Percentiles rank a stretch among this genome's conserved stretches.
phyloP scores from a whole-genome alignment of 441 rosid species.

The Biscutella laevigata region DNA sequence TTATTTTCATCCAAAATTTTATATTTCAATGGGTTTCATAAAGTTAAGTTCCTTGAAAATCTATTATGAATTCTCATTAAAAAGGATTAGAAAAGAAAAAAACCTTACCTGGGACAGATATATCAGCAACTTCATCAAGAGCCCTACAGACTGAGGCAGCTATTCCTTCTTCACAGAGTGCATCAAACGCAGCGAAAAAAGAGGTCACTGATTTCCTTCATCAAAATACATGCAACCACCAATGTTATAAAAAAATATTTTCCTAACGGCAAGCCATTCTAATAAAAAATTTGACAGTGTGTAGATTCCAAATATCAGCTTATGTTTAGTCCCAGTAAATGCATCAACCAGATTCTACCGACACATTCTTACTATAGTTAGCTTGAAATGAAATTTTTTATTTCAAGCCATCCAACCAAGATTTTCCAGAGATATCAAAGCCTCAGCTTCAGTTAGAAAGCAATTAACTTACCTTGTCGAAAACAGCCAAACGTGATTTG shows the following conservation, averaged over 20 bases:
- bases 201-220: constrained; percentile 80
- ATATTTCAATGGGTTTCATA: constrained; percentile 6
- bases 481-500: constrained; percentile 89
- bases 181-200: constrained; percentile 78
- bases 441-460: not conserved
- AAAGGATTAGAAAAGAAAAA: not conserved
- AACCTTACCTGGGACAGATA: constrained; percentile 69
- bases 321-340: not conserved
- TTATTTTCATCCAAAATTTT: constrained; percentile 14
- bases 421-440: not conserved
- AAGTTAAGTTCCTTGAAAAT: constrained; percentile 1
- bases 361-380: not conserved
- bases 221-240: constrained; percentile 13
- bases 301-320: not conserved
- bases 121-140: constrained; percentile 85
- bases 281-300: not conserved
- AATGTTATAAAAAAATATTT: constrained; percentile 9
- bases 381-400: not conserved
- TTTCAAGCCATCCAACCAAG: not conserved
- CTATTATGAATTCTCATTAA: not conserved
- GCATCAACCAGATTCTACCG: constrained; percentile 5
- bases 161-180: constrained; percentile 88
- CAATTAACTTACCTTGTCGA: constrained; percentile 60
- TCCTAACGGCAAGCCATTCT: not conserved
- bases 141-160: constrained; percentile 81